phyloP scores from a whole-genome alignment of 2,329 filamentous ascomycete genomes.

The Colletotrichum spinosum region DNA sequence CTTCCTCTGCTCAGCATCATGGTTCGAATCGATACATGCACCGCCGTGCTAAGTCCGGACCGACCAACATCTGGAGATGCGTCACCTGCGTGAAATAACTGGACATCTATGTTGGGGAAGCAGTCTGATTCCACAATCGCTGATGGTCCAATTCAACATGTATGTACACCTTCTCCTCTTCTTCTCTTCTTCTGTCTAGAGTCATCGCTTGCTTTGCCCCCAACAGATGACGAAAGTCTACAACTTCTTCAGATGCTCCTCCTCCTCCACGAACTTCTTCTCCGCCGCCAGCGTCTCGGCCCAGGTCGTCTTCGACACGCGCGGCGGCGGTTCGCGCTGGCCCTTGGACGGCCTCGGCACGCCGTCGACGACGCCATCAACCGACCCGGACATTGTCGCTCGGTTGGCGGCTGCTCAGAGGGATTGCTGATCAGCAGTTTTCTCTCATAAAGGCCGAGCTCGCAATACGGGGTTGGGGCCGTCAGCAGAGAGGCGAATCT shows the following conservation, averaged over 20 bases:
- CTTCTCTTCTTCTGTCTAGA: not conserved
- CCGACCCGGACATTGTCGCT: not conserved
- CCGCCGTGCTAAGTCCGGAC: too few relatives aligned
- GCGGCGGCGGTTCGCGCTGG: slow-evolving; percentile 11
- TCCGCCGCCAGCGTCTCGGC: slow-evolving; percentile 7
- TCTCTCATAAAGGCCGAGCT: slow-evolving; percentile 39
- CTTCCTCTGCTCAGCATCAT: too few relatives aligned
- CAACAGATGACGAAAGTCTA: not conserved
- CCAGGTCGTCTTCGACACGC: slow-evolving; percentile 28
- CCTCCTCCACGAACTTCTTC: slow-evolving; percentile 6
- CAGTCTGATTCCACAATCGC: too few relatives aligned
- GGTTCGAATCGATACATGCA: too few relatives aligned
- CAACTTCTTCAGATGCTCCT: not conserved
- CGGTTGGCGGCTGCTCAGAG: too few relatives aligned
- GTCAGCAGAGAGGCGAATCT: too few relatives aligned
- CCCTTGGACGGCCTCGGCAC: slow-evolving; percentile 5
- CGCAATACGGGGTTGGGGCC: too few relatives aligned
- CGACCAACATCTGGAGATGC: too few relatives aligned
- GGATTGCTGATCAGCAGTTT: slow-evolving; percentile 41
- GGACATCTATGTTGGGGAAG: too few relatives aligned
- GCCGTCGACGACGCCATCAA: slow-evolving; percentile 1
- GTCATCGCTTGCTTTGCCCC: not conserved
- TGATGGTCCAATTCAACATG: not conserved
- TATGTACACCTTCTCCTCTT: not conserved
- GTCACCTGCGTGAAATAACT: too few relatives aligned